Evolutionary conservation across 2,329 filamentous ascomycete species (phyloP).

Genomic region (Truncatella angustata): DNA sequence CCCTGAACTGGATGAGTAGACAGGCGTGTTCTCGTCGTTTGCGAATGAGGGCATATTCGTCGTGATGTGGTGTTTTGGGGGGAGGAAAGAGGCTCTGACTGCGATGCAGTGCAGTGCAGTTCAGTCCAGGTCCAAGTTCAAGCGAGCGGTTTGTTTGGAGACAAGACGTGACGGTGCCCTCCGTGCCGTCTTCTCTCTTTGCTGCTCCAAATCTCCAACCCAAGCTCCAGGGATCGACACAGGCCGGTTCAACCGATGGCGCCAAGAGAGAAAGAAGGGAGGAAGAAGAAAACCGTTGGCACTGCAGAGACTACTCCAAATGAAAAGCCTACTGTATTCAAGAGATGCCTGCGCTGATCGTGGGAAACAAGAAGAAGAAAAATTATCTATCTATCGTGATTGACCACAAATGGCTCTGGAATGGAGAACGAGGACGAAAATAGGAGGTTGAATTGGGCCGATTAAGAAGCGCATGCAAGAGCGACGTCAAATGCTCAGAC

Average conservation of each 20-base stretch:
- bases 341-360: too few relatives aligned
- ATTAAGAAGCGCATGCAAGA: background rate
- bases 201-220: conserved; percentile 5
- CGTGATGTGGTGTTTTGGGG: conserved; percentile 3
- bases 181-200: background rate
- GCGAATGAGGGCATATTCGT: conserved; percentile 54
- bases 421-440: background rate
- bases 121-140: too few relatives aligned
- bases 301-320: too few relatives aligned
- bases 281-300: background rate
- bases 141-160: too few relatives aligned
- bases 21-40: conserved; percentile 37
- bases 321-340: too few relatives aligned
- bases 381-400: background rate
- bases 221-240: background rate
- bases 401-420: background rate
- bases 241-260: conserved; percentile 3
- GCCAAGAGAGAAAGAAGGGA: background rate
- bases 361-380: background rate
- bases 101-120: too few relatives aligned
- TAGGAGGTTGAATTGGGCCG: conserved; percentile 8
- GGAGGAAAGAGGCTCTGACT: too few relatives aligned
- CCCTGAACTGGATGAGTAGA: conserved; percentile 27
- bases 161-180: background rate
- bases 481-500: conserved; percentile 11